Conservation (phyloP, 345 rosid genomes). For the Eutrema heterophyllum region DNA sequence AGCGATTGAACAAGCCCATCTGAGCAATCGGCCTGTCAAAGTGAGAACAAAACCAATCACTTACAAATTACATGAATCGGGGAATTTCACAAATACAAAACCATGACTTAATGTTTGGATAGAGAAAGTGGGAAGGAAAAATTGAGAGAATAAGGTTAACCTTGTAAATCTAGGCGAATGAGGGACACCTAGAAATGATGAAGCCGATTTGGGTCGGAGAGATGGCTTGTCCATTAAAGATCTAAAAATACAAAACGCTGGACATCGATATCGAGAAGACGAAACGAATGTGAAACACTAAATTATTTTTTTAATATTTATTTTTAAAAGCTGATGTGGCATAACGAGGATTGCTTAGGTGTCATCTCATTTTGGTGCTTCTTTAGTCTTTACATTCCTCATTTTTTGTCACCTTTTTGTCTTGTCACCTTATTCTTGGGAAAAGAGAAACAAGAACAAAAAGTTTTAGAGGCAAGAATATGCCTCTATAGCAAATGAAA, state of each 20-base stretch:
- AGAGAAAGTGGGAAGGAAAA: neutral
- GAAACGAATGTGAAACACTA: constrained; percentile 1
- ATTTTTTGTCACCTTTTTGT: too few relatives aligned
- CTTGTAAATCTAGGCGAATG: constrained; percentile 42
- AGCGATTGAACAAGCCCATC: constrained; percentile 61
- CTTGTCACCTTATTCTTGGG: neutral
- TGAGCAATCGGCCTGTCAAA: constrained; percentile 56
- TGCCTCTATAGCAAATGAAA: neutral
- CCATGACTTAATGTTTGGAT: neutral
- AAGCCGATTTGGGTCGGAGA: constrained; percentile 33
- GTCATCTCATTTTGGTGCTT: neutral
- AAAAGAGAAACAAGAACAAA: neutral
- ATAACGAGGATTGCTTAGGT: too few relatives aligned
- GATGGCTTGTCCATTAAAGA: constrained; percentile 52
- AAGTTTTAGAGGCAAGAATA: neutral
- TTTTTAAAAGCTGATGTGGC: neutral
- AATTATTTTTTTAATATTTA: neutral
- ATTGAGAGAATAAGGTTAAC: neutral
- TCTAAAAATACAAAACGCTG: constrained; percentile 49
- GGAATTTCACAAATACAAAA: neutral
- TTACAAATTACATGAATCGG: neutral
- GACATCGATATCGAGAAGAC: constrained; percentile 62
- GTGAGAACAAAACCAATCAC: neutral
- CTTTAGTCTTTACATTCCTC: neutral
- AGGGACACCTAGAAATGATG: constrained; percentile 38